These are phyloP conservation scores for Jamesozyma spencerorum DNA, from an alignment of 805 yeast species.

Conservation along the genomic window DNA sequence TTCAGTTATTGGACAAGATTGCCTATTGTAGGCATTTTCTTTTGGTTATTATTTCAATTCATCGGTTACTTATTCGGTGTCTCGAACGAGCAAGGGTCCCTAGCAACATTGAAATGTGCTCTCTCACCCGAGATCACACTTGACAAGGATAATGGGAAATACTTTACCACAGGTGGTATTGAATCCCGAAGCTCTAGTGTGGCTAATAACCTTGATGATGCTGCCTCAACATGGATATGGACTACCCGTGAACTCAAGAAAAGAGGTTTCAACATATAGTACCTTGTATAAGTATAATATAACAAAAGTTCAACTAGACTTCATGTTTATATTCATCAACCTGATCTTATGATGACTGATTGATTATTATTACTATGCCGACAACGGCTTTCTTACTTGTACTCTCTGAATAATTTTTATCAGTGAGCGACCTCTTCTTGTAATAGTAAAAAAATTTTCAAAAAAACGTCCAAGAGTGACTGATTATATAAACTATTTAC, in stretches of 20 bases:
- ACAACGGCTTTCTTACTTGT: too few relatives aligned
- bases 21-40: constrained; percentile 67
- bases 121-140: constrained; percentile 41
- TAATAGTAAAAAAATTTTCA: too few relatives aligned
- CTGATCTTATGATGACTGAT: too few relatives aligned
- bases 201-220: constrained; percentile 50
- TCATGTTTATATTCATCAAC: too few relatives aligned
- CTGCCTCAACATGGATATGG: constrained; percentile 74
- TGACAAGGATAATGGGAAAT: constrained; percentile 60
- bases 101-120: constrained; percentile 55
- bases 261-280: constrained; percentile 35
- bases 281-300: too few relatives aligned
- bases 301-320: too few relatives aligned
- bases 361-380: too few relatives aligned
- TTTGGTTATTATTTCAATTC: constrained; percentile 62
- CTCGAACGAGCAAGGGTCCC: constrained; percentile 60
- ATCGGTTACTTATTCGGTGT: constrained; percentile 66
- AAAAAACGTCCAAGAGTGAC: neutral
- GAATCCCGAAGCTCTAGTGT: constrained; percentile 48
- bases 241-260: constrained; percentile 51
- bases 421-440: too few relatives aligned
- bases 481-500: too few relatives aligned
- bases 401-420: too few relatives aligned
- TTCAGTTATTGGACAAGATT: constrained; percentile 70
- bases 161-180: constrained; percentile 52